Conservation (phyloP, 2,329 filamentous ascomycete genomes). For the Pseudogymnoascus sp. region DNA sequence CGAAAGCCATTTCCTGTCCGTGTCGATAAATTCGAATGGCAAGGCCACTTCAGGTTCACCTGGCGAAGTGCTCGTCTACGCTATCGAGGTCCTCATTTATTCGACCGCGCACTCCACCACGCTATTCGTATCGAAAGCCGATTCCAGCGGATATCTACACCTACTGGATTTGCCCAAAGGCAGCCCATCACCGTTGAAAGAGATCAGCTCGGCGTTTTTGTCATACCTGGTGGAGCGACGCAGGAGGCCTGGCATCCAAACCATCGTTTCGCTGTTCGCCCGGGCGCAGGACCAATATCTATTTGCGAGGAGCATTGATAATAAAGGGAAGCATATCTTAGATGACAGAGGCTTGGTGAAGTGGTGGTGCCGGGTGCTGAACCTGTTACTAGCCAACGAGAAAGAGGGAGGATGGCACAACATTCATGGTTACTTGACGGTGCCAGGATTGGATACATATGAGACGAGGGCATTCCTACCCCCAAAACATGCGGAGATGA, state of each 20-base stretch:
- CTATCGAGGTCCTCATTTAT: constrained; percentile 82
- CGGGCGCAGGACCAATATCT: constrained; percentile 88
- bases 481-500: constrained; percentile 32
- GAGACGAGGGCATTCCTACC: constrained; percentile 78
- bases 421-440: constrained; percentile 71
- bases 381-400: constrained; percentile 53
- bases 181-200: constrained; percentile 63
- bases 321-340: constrained; percentile 77
- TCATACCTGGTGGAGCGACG: constrained; percentile 61
- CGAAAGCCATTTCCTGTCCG: constrained; percentile 71
- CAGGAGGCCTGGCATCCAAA: constrained; percentile 53
- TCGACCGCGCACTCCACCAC: constrained; percentile 72
- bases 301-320: constrained; percentile 84
- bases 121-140: constrained; percentile 92
- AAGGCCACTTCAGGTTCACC: constrained; percentile 17
- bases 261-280: constrained; percentile 84
- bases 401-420: constrained; percentile 31
- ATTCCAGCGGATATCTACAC: constrained; percentile 82
- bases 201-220: constrained; percentile 67
- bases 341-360: constrained; percentile 83
- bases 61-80: constrained; percentile 58
- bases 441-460: constrained; percentile 76
- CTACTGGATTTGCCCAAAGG: constrained; percentile 53
- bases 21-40: constrained; percentile 37
- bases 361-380: constrained; percentile 90